Evolutionary conservation across 176 grass and related monocot genomes (phyloP).

Genomic region (Aechmea fasciata): DNA sequence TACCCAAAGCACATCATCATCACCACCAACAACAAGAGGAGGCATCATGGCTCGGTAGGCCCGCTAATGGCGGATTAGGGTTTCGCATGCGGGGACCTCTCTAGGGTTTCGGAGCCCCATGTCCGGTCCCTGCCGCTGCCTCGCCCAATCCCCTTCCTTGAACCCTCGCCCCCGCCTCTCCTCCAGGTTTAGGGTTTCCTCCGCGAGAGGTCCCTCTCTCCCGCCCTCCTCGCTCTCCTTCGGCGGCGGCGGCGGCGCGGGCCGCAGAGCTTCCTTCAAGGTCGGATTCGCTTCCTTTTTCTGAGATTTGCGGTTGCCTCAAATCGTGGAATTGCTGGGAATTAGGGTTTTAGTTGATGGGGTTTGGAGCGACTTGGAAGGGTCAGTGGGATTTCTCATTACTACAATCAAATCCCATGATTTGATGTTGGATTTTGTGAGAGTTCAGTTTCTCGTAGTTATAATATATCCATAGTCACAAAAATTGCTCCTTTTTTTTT

Average conservation of each 20-base stretch:
- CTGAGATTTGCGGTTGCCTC: no score
- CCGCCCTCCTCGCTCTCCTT: background rate
- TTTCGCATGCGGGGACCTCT: background rate
- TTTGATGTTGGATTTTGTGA: no score
- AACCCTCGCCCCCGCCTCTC: constrained; percentile 6
- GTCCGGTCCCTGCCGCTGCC: constrained; percentile 10
- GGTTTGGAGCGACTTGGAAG: no score
- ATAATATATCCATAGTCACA: no score
- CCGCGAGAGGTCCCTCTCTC: background rate
- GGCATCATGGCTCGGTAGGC: background rate
- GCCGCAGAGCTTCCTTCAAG: background rate
- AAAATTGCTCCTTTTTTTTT: no score
- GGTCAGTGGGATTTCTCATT: no score
- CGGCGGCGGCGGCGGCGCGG: background rate
- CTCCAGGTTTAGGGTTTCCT: constrained; percentile 12
- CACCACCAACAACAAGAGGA: background rate
- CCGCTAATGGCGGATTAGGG: background rate
- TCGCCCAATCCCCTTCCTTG: constrained; percentile 10
- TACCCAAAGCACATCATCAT: background rate
- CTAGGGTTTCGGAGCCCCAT: constrained; percentile 15
- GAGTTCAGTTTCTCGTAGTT: no score
- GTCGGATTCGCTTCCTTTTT: background rate
- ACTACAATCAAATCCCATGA: no score
- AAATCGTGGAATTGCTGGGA: no score
- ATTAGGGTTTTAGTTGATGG: no score